These are phyloP conservation scores for Cyclocybe aegerita DNA, from an alignment of 768 basidiomycete species.

Conservation along the genomic window DNA sequence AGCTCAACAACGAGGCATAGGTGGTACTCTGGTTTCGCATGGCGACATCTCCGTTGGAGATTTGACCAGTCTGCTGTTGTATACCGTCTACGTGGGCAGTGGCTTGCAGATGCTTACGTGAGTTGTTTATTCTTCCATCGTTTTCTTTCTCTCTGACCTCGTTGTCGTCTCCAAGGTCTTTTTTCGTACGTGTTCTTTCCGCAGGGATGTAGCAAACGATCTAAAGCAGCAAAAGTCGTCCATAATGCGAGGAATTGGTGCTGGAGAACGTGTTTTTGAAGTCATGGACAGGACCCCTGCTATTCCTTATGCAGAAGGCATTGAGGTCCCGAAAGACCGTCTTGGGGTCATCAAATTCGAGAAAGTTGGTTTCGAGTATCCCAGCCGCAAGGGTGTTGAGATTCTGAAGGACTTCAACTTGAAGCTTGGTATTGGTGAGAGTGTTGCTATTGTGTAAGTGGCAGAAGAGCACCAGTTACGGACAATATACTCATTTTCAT, in stretches of 20 bases:
- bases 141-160: conserved; percentile 7
- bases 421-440: conserved; percentile 79
- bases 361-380: conserved; percentile 86
- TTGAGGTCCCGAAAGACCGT: conserved; percentile 49
- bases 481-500: neutral
- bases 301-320: conserved; percentile 66
- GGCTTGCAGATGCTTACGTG: conserved; percentile 81
- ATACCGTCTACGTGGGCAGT: conserved; percentile 86
- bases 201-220: conserved; percentile 16
- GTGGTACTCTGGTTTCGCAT: conserved; percentile 86
- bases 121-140: conserved; percentile 19
- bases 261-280: conserved; percentile 91
- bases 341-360: conserved; percentile 81
- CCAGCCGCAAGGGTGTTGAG: conserved; percentile 75
- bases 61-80: conserved; percentile 84
- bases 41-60: conserved; percentile 92
- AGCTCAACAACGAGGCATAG: conserved; percentile 34
- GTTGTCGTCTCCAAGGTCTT: conserved; percentile 34
- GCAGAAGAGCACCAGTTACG: neutral
- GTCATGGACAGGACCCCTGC: conserved; percentile 79
- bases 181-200: conserved; percentile 40
- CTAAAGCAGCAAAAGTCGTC: conserved; percentile 56
- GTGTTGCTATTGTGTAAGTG: conserved; percentile 88
- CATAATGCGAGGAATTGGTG: conserved; percentile 96
- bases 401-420: conserved; percentile 85